These are phyloP conservation scores for Colletotrichum tanaceti DNA, from an alignment of 2,329 filamentous ascomycete genomes.

Conservation along the genomic window DNA sequence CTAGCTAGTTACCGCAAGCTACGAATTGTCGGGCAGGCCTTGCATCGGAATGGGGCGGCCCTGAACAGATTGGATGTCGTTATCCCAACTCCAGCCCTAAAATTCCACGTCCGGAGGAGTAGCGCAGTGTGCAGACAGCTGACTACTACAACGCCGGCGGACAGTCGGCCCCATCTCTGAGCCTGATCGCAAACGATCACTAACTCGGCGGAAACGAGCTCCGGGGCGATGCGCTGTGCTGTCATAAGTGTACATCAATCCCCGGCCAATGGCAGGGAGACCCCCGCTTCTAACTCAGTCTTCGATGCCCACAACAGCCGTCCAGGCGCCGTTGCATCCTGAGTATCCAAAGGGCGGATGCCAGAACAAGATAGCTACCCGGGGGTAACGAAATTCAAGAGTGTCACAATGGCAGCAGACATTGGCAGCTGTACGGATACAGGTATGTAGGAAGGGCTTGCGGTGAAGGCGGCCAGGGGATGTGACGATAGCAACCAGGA, in stretches of 20 bases:
- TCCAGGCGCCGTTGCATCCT: not conserved
- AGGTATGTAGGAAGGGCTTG: constrained; percentile 3
- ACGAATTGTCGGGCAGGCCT: not conserved
- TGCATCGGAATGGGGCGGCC: not conserved
- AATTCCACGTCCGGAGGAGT: not conserved
- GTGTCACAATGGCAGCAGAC: not conserved
- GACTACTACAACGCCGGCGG: not conserved
- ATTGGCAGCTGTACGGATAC: constrained; percentile 3
- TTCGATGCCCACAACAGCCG: too few species aligned
- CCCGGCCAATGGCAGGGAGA: not conserved
- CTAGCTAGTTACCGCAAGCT: not conserved
- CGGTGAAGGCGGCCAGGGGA: not conserved
- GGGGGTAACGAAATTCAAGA: not conserved
- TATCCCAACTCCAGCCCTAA: not conserved
- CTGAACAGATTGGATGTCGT: constrained; percentile 1
- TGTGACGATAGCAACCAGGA: not conserved
- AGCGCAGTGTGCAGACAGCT: not conserved
- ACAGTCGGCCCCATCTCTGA: not conserved
- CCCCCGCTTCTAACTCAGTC: not conserved
- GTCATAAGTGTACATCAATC: not conserved
- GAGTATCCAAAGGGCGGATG: not conserved
- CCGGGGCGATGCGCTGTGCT: not conserved
- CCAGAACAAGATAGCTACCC: not conserved
- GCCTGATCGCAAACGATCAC: not conserved
- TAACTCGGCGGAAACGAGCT: not conserved